A percentile compares a stretch with the other conserved stretches of the same genome.
Evolutionary conservation across 352 stramenopile genomes (phyloP).

Genomic region (Pythium dissotocum): DNA sequence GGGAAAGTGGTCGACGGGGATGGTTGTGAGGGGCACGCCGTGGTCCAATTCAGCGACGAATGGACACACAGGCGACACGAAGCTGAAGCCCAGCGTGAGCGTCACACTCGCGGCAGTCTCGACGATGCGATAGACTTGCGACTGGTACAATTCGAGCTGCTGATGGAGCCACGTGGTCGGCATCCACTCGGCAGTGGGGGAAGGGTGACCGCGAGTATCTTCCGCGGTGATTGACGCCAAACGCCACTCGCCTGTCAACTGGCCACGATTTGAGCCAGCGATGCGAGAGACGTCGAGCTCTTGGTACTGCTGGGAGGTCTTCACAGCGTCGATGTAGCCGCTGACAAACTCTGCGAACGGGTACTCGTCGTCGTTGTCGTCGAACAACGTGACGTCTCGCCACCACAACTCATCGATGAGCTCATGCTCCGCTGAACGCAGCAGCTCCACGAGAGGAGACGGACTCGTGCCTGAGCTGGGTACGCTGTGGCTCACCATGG

Average conservation of each 20-base stretch:
- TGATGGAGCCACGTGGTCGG: slow-evolving; percentile 44
- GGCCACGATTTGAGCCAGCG: neutral
- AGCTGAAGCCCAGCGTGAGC: slow-evolving; percentile 54
- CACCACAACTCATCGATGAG: slow-evolving; percentile 15
- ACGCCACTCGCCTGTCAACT: slow-evolving; percentile 20
- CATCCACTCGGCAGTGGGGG: neutral
- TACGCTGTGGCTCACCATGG: neutral
- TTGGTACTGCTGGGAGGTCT: neutral
- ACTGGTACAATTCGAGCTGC: slow-evolving; percentile 56
- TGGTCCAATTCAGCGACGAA: slow-evolving; percentile 54
- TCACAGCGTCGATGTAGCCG: slow-evolving; percentile 23
- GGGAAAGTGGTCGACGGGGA: slow-evolving; percentile 61
- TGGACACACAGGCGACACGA: slow-evolving; percentile 52
- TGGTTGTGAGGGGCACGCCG: slow-evolving; percentile 39
- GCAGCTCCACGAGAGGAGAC: slow-evolving; percentile 14
- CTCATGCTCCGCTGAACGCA: slow-evolving; percentile 19
- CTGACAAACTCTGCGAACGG: slow-evolving; percentile 23
- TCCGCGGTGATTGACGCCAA: neutral
- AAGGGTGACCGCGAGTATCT: neutral
- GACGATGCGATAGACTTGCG: slow-evolving; percentile 52
- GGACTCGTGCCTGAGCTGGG: neutral
- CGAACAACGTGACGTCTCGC: slow-evolving; percentile 15
- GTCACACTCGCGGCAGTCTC: slow-evolving; percentile 64
- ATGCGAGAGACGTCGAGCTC: slow-evolving; percentile 1
- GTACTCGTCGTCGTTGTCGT: slow-evolving; percentile 27